Evolutionary conservation across 2,329 filamentous ascomycete genomes (phyloP), one percentile per base, ranked within the genome.

Genomic region (Gremmenia infestans): DNA sequence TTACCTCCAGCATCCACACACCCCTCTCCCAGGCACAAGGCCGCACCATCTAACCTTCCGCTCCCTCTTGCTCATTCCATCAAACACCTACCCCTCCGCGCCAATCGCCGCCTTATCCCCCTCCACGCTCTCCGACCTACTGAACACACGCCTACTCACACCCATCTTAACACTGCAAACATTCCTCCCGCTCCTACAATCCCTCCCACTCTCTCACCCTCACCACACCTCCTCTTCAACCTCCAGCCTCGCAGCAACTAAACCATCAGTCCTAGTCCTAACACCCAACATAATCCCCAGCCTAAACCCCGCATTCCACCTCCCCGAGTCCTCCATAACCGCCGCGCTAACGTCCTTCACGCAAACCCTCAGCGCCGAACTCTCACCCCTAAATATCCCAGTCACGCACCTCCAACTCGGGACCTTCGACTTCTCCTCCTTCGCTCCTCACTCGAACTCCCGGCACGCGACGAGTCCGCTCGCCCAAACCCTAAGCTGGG

Each of bases 401-500:
- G 88, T 97, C 19, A 88, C 88, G 1, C 91, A 97, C 69, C 80
- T 99, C 70, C 91, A 93, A 72, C 84, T 97, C 1, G 94, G 94
- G 56, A 92, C 90, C 22, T 91, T 99, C 70, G 93, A 97, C 72
- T 85, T 93, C 65, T 83, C 85, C 6, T 79, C 85, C 60, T 85
- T 86, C 72, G 79, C 79, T 2, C 80, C 79, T 28, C 72, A 63
- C 71, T 55, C 75, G 71, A 46, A 67, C 43, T 17, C 17, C 14
- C 65, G 73, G 25, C 56, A 62, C 7, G 48, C 50, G 2, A 48
- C 50, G 2, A 48, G 76, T 9, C 72, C 80, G 48, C 74, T 78
- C 11, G 71, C 73, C 12, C 82, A 86, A 58, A 77, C 83, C 2
- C 74, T 86, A 2, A 75, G 80, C 50, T 91, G 88, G 88, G 78